Conservation (phyloP, 768 basidiomycete genomes). For the Auriculariales sp. region DNA sequence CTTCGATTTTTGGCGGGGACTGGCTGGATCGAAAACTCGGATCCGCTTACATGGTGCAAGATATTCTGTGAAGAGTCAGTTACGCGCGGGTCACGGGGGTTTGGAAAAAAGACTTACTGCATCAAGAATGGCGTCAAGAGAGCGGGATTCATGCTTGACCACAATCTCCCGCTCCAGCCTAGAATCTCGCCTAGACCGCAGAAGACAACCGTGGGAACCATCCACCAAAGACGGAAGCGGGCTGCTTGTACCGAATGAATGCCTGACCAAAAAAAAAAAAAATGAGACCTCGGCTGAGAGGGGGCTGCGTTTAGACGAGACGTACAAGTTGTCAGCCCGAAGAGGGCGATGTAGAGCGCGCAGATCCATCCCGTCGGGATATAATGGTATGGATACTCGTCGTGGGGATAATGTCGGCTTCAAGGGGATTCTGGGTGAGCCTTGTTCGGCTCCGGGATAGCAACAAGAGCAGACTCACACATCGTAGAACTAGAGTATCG, state of each 20-base stretch:
- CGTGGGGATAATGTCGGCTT: too few species aligned
- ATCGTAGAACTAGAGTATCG: too few species aligned
- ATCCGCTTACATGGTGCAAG: slow-evolving; percentile 25
- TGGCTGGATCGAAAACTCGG: neutral
- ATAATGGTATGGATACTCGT: slow-evolving; percentile 23
- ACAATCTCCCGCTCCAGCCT: slow-evolving; percentile 42
- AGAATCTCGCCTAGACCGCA: slow-evolving; percentile 35
- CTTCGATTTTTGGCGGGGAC: too few species aligned
- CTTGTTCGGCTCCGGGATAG: too few species aligned
- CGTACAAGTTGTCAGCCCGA: slow-evolving; percentile 25
- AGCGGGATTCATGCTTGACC: slow-evolving; percentile 23
- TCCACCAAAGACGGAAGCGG: slow-evolving; percentile 34
- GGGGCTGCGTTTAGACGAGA: neutral
- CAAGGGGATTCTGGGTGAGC: too few species aligned
- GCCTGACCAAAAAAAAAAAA: slow-evolving; percentile 17
- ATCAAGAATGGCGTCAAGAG: slow-evolving; percentile 23
- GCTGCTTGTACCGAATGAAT: slow-evolving; percentile 31
- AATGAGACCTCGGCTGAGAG: neutral
- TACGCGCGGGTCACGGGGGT: neutral
- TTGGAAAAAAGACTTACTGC: slow-evolving; percentile 17
- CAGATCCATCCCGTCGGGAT: slow-evolving; percentile 24
- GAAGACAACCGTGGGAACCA: slow-evolving; percentile 32
- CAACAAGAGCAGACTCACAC: too few species aligned
- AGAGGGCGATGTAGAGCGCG: slow-evolving; percentile 25
- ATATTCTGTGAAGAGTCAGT: slow-evolving; percentile 22